Evolutionary conservation across 345 rosid species (phyloP).

Genomic region (Limnanthes douglasii): DNA sequence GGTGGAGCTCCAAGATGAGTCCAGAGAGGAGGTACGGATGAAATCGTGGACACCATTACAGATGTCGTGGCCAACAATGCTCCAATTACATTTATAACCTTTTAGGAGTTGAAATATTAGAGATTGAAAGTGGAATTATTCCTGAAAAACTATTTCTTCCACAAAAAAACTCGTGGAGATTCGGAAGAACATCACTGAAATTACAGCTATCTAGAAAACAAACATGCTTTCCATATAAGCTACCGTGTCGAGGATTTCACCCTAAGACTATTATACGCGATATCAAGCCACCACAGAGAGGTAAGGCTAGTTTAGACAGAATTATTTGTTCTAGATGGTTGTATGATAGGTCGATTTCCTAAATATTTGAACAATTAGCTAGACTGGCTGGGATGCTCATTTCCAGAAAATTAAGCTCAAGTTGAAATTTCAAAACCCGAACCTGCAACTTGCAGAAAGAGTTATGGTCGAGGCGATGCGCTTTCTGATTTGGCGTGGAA

Average conservation of each 20-base stretch:
- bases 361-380: conserved; percentile 7
- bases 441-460: neutral
- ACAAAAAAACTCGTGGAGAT: too few species aligned
- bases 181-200: too few species aligned
- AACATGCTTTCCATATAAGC: neutral
- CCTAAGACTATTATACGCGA: neutral
- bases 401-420: conserved; percentile 1
- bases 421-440: neutral
- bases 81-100: too few species aligned
- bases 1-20: too few species aligned
- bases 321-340: conserved; percentile 7
- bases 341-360: rapidly evolving
- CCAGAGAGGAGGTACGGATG: too few species aligned
- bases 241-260: conserved; percentile 9
- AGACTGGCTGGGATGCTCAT: conserved; percentile 9
- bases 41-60: too few species aligned
- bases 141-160: conserved; percentile 16
- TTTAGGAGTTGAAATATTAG: too few species aligned
- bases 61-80: too few species aligned
- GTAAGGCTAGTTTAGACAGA: conserved; percentile 11
- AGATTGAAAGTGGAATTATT: too few species aligned
- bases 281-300: conserved; percentile 2
- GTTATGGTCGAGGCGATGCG: conserved; percentile 4
- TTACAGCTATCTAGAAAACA: neutral
- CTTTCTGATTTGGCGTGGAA: too few species aligned